phyloP scores from a whole-genome alignment of 495 filamentous ascomycete genomes.

The Achaetomiella virescens region DNA sequence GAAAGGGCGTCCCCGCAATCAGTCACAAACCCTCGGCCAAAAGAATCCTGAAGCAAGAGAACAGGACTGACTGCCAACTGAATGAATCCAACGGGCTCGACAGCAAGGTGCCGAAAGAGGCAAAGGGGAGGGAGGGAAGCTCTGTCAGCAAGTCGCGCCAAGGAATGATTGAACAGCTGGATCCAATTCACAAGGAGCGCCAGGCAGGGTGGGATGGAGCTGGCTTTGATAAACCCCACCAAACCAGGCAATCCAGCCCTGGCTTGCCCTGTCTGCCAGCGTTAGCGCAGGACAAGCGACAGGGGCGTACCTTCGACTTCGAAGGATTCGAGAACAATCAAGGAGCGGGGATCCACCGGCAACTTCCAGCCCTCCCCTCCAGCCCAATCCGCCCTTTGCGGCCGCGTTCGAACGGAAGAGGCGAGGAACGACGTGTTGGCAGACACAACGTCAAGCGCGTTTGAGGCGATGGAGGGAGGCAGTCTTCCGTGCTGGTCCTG shows the following conservation, averaged over 20 bases:
- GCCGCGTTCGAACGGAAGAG: too few relatives aligned
- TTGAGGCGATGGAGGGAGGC: too few relatives aligned
- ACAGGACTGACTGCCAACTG: neutral
- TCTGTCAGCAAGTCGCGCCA: conserved; percentile 4
- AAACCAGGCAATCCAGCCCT: neutral
- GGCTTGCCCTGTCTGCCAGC: too few relatives aligned
- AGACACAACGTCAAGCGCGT: too few relatives aligned
- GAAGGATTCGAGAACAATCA: too few relatives aligned
- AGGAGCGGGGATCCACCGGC: too few relatives aligned
- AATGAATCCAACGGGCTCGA: neutral
- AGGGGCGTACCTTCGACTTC: too few relatives aligned
- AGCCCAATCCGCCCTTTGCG: too few relatives aligned
- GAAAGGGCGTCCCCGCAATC: neutral
- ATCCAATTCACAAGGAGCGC: neutral
- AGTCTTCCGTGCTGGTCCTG: too few relatives aligned
- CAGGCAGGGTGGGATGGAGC: neutral
- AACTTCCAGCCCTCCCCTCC: too few relatives aligned
- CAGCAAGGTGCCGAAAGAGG: neutral
- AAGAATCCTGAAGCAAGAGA: neutral
- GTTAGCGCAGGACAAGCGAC: too few relatives aligned
- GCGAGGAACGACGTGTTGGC: too few relatives aligned
- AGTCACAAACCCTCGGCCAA: neutral
- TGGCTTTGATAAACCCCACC: neutral
- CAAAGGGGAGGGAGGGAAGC: neutral
- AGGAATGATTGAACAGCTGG: conserved; percentile 6